Evolutionary conservation across 257 asterid genomes (phyloP), one percentile per base, ranked within the genome.

Genomic region (Linderniella brevidens): DNA sequence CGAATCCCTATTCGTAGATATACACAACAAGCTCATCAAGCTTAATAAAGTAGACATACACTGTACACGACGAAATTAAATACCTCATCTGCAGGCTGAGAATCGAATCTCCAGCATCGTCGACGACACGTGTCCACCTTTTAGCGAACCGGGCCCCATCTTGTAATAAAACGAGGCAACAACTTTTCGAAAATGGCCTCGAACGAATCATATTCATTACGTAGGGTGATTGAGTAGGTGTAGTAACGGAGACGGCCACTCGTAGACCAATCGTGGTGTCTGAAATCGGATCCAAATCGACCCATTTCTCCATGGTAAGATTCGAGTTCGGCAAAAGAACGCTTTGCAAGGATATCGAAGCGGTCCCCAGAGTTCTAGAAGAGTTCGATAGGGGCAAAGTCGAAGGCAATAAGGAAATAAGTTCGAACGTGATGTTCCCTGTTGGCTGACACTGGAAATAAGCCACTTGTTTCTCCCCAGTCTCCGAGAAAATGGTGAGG

Each of bases 401-500:
- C 48, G 76, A 72, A 13, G 77, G 46, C 32, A 58, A 62, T 53
- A 37, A 49, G 61, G 79, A 62, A 61, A 64, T 42, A 48, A 90
- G 88, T 58, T 85, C 94, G 50, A 84, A 66, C 58, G 67, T 46
- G 46, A 90, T 66, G 47, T 68, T 18, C 48, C 96, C 98, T 48
- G 68, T 62, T 39, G 93, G 79, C 65, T 85, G 78, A 61, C 98
- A 90, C 58, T 74, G 86, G 73, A 90, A 90, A 56, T 73, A 48
- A 7, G 96, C 94, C 41, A 85, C 96, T 67, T 81, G 83, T 53
- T 90, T 90, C 65, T 63, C 70, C 66, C 93, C 83, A 49, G 74
- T 57, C 59, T 78, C 86, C 4, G 96, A 85, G 58, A 74, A 73
- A 54, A 90, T 74, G 35, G 69, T 51, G 38, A 88, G 95, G 65